phyloP scores from a whole-genome alignment of 306 rosid species.

The Sicyos baderoa region DNA sequence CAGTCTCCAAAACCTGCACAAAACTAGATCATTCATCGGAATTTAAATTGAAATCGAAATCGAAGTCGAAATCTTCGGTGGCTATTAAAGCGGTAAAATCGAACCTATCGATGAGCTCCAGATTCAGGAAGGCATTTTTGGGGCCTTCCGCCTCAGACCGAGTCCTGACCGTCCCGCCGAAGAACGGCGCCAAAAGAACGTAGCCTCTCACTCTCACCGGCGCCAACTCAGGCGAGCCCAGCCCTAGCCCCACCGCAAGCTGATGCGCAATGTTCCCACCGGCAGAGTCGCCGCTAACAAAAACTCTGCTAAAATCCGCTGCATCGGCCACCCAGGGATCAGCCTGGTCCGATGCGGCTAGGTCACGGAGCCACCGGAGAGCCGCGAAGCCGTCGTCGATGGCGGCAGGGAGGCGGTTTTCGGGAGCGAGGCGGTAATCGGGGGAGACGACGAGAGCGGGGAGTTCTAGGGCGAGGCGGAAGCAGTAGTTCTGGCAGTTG shows the following conservation, averaged over 20 bases:
- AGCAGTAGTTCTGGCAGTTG: constrained; percentile 71
- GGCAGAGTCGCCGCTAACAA: constrained; percentile 76
- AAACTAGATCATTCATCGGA: not conserved
- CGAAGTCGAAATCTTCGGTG: not conserved
- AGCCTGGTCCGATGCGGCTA: constrained; percentile 34
- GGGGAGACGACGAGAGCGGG: constrained; percentile 48
- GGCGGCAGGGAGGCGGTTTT: constrained; percentile 61
- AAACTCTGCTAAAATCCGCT: constrained; percentile 55
- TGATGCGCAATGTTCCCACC: constrained; percentile 73
- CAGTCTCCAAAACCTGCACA: constrained; percentile 70
- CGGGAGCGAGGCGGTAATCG: constrained; percentile 76
- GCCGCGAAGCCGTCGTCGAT: constrained; percentile 56
- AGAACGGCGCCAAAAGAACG: constrained; percentile 65
- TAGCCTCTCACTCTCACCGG: constrained; percentile 60
- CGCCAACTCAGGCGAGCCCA: constrained; percentile 37
- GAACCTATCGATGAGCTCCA: constrained; percentile 73
- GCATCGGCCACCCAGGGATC: constrained; percentile 58
- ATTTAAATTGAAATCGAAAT: not conserved
- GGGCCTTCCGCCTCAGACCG: constrained; percentile 66
- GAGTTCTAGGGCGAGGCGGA: constrained; percentile 45
- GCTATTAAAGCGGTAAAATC: too few relatives aligned
- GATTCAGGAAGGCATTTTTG: constrained; percentile 67
- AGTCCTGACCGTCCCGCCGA: constrained; percentile 48
- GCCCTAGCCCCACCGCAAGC: constrained; percentile 45
- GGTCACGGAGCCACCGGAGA: constrained; percentile 58